Base-by-base conservation (phyloP, 495 filamentous ascomycete species). In the Neurospora sp. region DNA sequence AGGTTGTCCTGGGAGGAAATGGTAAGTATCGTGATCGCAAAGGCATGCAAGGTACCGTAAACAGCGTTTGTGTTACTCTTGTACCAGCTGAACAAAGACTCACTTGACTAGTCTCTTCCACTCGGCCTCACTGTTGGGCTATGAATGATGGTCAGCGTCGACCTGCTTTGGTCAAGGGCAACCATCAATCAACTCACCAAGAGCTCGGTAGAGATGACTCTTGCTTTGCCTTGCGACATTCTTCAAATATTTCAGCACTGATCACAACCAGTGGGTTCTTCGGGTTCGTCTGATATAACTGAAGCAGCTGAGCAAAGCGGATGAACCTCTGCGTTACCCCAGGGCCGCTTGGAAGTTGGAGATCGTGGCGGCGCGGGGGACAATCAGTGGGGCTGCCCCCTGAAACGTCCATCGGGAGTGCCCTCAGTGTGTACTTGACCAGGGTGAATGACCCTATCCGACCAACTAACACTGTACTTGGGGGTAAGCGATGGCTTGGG, bases 71-170 rank as follows among this genome's bases (percentile, higher is more conserved):
- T 35, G 54, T 66, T 18, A 76, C 5, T 39, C 38, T n/a, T 39
- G 20, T 48, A 14, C 69, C 39, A 38, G 7, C 27, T 31, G 40
- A 23, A 72, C 6, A 40, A 46, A 41, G 27, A 18, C 74, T 76
- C 77, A 79, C 77, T 75, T 79, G 70, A 83, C 75, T 73, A 86
- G 84, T 79, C 88, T 90, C 27, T 88, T 88, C 93, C 93, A 96
- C 80, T 85, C 86, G n/a, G 92, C 92, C 74, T 95, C 91, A 14
- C 72, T 78, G 41, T 84, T 79, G 20, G 75, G 75, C 84, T 86
- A 69, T 73, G 18, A 18, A 42, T 39, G 37, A 62, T 31, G 72
- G 37, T 72, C 44, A 70, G 59, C 69, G 27, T 16, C 20, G 59
- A 46, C 40, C 16, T 72, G 70, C n/a, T 9, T 42, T 69, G 23